Evolutionary conservation across 2,329 filamentous ascomycete genomes (phyloP), one percentile per base, ranked within the genome.

Genomic region (Botrytis pseudocinerea): DNA sequence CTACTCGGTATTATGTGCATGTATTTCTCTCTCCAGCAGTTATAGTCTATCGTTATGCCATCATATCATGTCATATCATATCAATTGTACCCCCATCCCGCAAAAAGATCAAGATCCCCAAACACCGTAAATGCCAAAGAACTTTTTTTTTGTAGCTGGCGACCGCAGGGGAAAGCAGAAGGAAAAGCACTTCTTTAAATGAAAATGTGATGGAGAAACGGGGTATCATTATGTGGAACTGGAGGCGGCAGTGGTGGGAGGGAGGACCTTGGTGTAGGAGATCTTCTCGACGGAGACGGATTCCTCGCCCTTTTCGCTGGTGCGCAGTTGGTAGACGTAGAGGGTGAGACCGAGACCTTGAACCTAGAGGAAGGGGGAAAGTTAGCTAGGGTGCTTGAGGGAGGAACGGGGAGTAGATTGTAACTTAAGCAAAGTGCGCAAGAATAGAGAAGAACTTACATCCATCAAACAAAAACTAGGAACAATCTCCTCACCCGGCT

Each of bases 401-500:
- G 28, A 12, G 2, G 14, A 32, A 70, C 14, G 25, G 14, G 1
- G 38, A 38, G 25, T 35, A 28, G 28, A 46, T 20, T 20, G 28
- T 16, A 60, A 40, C 28, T 22, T 14, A 38, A 46, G 28, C 14
- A 20, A 44, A 28, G 14, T 28, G 44, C n/a, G 40, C 32, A 51
- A 51, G 40, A 62, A 48, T 44, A 51, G 42, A 63, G 16, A 38
- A 38, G 69, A 42, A 91, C 94, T 85, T 83, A 98, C 95, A 88
- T 98, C 95, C 95, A 98, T 98, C 82, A 98, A 84, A 80, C 96
- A 97, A 83, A 98, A 98, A 82, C 94, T 97, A 40, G 95, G 95
- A 73, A 91, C 91, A 38, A 92, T 92, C 72, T 95, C 92, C 80
- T 93, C 89, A n/a, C 84, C 69, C 59, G 87, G 87, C 69, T 84